Percentiles rank a stretch among this genome's conserved stretches.
Evolutionary conservation across 768 basidiomycete genomes (phyloP).

Genomic region (Tulasnella sp.): DNA sequence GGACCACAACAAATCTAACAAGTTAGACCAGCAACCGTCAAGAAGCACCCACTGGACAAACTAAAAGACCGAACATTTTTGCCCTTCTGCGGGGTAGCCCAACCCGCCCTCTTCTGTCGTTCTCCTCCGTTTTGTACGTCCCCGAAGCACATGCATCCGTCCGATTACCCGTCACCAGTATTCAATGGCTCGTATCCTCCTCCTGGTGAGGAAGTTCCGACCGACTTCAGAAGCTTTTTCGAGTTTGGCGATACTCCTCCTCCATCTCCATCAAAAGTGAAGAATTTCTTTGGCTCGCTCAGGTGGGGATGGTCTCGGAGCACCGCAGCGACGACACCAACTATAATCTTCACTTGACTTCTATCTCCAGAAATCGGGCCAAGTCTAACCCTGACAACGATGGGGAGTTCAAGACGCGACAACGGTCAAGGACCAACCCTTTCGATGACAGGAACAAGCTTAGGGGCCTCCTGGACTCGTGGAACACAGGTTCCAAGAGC

Average conservation of each 20-base stretch:
- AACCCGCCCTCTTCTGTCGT: neutral
- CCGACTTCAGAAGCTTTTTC: neutral
- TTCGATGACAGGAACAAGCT: neutral
- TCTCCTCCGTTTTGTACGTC: neutral
- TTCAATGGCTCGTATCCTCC: neutral
- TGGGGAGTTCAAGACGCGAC: neutral
- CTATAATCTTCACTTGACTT: neutral
- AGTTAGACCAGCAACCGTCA: neutral
- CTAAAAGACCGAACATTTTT: neutral
- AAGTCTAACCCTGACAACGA: neutral
- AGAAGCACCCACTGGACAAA: neutral
- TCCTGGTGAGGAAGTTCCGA: neutral
- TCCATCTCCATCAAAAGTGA: neutral
- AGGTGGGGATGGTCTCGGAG: neutral
- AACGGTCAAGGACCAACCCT: neutral
- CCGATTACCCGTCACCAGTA: neutral
- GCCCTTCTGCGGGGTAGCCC: too few relatives aligned
- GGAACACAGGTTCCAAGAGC: neutral
- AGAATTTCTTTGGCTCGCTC: neutral
- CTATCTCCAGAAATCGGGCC: neutral
- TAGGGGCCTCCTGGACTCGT: neutral
- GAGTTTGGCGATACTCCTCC: neutral
- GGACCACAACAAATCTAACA: neutral
- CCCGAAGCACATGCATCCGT: neutral
- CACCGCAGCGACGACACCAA: neutral